Evolutionary conservation across 495 filamentous ascomycete genomes (phyloP).

Genomic region (Hypoxylon fragiforme): DNA sequence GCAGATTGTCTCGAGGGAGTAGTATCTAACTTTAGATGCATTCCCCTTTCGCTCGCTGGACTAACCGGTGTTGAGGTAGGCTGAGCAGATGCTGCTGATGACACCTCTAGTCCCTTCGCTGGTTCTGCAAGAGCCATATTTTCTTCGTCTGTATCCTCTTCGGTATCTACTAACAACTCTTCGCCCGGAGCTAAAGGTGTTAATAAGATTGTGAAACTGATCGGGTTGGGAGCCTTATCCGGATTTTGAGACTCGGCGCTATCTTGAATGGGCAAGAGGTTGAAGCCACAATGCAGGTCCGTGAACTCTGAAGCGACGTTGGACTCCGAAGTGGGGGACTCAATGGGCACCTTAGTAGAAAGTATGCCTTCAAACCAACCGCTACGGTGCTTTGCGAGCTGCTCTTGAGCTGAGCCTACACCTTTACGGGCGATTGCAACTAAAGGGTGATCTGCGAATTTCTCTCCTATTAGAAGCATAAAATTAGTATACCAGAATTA

Average conservation of each 20-base stretch:
- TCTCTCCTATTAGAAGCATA: constrained; percentile 13
- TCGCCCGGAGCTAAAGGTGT: constrained; percentile 24
- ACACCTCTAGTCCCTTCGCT: constrained; percentile 9
- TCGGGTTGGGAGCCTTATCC: constrained; percentile 1
- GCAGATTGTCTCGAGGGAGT: constrained; percentile 31
- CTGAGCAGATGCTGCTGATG: not conserved
- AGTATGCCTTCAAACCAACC: constrained; percentile 56
- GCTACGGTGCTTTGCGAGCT: constrained; percentile 53
- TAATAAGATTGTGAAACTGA: constrained; percentile 26
- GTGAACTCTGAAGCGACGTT: constrained; percentile 18
- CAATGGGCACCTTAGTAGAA: constrained; percentile 35
- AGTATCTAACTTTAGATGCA: constrained; percentile 1
- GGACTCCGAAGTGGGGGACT: constrained; percentile 13
- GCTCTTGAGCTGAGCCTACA: constrained; percentile 42
- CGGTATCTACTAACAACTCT: constrained; percentile 11
- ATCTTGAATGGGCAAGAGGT: constrained; percentile 41
- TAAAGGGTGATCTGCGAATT: constrained; percentile 36
- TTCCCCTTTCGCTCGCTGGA: constrained; percentile 21
- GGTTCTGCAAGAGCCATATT: constrained; percentile 27
- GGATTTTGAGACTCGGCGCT: not conserved
- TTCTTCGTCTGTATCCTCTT: constrained; percentile 1
- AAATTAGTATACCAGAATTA: constrained; percentile 5
- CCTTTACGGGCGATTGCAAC: constrained; percentile 37
- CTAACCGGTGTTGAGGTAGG: constrained; percentile 11
- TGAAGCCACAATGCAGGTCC: constrained; percentile 51